phyloP scores from a whole-genome alignment of 495 filamentous ascomycete species.

The Penicillium simplicissimum region DNA sequence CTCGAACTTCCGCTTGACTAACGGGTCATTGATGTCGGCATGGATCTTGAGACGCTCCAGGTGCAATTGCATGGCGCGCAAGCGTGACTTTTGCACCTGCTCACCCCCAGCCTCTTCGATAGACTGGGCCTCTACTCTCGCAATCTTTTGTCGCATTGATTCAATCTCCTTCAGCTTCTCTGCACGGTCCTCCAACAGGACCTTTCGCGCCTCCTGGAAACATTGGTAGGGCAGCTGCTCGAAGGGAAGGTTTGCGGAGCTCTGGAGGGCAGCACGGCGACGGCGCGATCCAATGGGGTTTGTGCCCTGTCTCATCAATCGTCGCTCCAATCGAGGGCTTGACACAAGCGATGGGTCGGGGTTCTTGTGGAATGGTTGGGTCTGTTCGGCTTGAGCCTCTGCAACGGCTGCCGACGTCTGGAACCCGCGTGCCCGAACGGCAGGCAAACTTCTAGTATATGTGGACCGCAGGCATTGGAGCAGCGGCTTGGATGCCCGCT shows the following conservation, averaged over 20 bases:
- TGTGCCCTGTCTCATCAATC: slow-evolving; percentile 58
- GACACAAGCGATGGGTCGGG: slow-evolving; percentile 53
- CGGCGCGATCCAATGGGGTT: slow-evolving; percentile 76
- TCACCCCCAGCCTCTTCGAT: slow-evolving; percentile 61
- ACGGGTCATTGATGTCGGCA: slow-evolving; percentile 93
- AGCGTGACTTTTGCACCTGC: slow-evolving; percentile 58
- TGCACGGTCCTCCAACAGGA: slow-evolving; percentile 75
- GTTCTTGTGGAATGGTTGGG: slow-evolving; percentile 39
- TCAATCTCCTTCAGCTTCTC: slow-evolving; percentile 73
- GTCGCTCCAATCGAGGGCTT: slow-evolving; percentile 58
- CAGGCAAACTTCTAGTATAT: slow-evolving; percentile 35
- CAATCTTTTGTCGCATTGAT: slow-evolving; percentile 59
- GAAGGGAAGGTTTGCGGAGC: slow-evolving; percentile 74
- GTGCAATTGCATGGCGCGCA: slow-evolving; percentile 70
- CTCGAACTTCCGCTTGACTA: slow-evolving; percentile 93
- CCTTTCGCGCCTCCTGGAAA: slow-evolving; percentile 91
- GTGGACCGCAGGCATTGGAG: slow-evolving; percentile 61
- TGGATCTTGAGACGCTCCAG: slow-evolving; percentile 82
- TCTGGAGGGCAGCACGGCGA: slow-evolving; percentile 74
- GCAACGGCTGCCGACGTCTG: slow-evolving; percentile 40
- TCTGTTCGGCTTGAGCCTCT: slow-evolving; percentile 43
- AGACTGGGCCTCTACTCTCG: slow-evolving; percentile 58
- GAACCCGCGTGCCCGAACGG: slow-evolving; percentile 39
- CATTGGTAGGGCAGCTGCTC: slow-evolving; percentile 92
- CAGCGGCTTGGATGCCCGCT: slow-evolving; percentile 67